Evolutionary conservation across 2,329 filamentous ascomycete genomes (phyloP).

Genomic region (Spiromastix sp.): DNA sequence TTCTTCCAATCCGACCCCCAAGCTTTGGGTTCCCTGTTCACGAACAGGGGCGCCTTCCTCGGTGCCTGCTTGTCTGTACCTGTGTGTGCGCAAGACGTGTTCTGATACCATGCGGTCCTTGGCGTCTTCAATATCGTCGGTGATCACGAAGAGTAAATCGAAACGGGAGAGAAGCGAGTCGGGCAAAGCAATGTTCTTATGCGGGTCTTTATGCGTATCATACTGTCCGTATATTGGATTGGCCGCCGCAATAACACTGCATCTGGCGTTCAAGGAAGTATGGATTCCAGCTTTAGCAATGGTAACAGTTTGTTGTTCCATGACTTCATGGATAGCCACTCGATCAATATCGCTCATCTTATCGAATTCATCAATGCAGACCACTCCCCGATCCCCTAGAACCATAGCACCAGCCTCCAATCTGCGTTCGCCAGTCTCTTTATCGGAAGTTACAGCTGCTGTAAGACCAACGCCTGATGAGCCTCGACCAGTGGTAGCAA

Average conservation of each 20-base stretch:
- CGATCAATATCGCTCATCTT: conserved; percentile 99
- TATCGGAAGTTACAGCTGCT: conserved; percentile 90
- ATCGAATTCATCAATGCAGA: conserved; percentile 98
- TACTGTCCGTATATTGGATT: conserved; percentile 99
- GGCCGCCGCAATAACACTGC: conserved; percentile 89
- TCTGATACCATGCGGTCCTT: conserved; percentile 87
- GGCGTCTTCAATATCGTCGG: conserved; percentile 93
- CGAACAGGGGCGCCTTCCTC: conserved; percentile 93
- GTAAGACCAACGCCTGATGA: conserved; percentile 97
- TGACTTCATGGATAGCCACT: conserved; percentile 98
- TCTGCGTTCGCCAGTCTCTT: conserved; percentile 90
- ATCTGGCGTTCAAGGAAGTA: conserved; percentile 90
- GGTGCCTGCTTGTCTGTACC: conserved; percentile 81
- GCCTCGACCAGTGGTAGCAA: conserved; percentile 91
- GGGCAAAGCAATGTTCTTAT: conserved; percentile 95
- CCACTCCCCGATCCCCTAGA: conserved; percentile 88
- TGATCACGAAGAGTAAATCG: conserved; percentile 93
- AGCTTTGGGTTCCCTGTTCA: conserved; percentile 71
- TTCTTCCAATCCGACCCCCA: conserved; percentile 76
- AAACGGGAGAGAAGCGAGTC: conserved; percentile 97
- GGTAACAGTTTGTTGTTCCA: conserved; percentile 99
- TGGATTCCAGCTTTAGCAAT: conserved; percentile 98
- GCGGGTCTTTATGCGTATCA: conserved; percentile 95
- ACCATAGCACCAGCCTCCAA: conserved; percentile 98
- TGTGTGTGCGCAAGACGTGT: conserved; percentile 93